phyloP scores from a whole-genome alignment of 371 early-diverging fungal genomes.

The Nematocida sp. region DNA sequence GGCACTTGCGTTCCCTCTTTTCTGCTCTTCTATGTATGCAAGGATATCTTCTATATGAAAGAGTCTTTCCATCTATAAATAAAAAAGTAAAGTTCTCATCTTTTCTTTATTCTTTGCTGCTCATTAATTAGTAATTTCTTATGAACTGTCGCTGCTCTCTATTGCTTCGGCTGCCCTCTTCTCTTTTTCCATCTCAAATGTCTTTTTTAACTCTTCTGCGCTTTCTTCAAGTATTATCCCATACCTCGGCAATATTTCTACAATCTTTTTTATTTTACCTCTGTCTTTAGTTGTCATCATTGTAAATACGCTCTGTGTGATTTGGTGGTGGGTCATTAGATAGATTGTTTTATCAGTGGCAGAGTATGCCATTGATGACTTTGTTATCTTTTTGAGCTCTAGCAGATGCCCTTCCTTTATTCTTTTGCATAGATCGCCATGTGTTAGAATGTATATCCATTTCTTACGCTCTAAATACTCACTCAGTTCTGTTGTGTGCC shows the following conservation, averaged over 20 bases:
- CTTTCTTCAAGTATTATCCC: constrained; percentile 39
- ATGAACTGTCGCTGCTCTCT: neutral
- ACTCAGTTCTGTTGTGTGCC: constrained; percentile 3
- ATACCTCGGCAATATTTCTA: constrained; percentile 28
- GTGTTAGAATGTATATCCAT: constrained; percentile 28
- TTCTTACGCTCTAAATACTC: constrained; percentile 45
- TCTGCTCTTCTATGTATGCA: constrained; percentile 58
- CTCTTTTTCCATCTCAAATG: constrained; percentile 14
- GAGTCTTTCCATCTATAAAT: constrained; percentile 59
- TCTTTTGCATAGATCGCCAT: neutral
- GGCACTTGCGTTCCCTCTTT: constrained; percentile 43
- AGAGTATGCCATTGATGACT: constrained; percentile 23
- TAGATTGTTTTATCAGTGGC: constrained; percentile 18
- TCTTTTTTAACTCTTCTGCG: constrained; percentile 31
- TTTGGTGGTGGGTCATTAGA: constrained; percentile 39
- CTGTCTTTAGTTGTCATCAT: constrained; percentile 37
- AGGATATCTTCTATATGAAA: constrained; percentile 58
- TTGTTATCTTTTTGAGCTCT: constrained; percentile 6
- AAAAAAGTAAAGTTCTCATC: constrained; percentile 53
- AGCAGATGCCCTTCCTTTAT: neutral
- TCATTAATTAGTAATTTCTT: neutral
- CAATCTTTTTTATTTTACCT: constrained; percentile 32
- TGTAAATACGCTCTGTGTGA: constrained; percentile 33
- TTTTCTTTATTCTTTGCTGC: constrained; percentile 1
- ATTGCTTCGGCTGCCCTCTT: neutral